Evolutionary conservation across 192 early-diverging fungal genomes (phyloP).

Genomic region (Coemansia javaensis): DNA sequence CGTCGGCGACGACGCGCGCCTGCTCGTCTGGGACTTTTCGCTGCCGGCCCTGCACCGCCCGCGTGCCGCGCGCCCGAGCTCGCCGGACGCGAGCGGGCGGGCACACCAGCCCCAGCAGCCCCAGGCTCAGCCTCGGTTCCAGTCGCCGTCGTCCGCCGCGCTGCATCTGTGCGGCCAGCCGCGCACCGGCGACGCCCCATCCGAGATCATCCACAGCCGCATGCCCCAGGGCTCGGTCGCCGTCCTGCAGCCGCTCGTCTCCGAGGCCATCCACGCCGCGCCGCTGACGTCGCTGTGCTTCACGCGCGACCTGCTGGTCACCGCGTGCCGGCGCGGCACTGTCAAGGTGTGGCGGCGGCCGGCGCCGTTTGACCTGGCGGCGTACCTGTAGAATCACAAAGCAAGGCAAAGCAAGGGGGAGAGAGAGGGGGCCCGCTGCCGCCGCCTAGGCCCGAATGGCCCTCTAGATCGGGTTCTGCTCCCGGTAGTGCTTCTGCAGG

Average conservation of each 20-base stretch:
- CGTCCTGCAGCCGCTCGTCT: conserved; percentile 66
- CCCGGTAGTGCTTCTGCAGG: conserved; percentile 81
- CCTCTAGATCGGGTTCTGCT: conserved; percentile 65
- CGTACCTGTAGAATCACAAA: conserved; percentile 1
- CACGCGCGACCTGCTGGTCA: conserved; percentile 66
- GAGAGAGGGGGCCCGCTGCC: no score
- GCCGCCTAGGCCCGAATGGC: no score
- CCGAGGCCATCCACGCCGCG: conserved; percentile 57
- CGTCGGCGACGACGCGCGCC: conserved; percentile 81
- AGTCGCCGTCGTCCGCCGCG: no score
- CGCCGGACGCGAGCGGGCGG: no score
- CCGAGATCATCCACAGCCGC: conserved; percentile 18
- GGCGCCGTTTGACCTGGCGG: conserved; percentile 11
- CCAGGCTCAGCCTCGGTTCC: no score
- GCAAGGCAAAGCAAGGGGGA: no score
- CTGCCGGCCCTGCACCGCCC: conserved; percentile 71
- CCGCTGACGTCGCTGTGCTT: conserved; percentile 62
- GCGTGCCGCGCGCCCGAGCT: no score
- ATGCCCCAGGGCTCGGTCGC: conserved; percentile 52
- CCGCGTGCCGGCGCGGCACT: conserved; percentile 66
- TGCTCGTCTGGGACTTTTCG: conserved; percentile 94
- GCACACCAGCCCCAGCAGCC: no score
- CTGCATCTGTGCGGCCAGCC: conserved; percentile 13
- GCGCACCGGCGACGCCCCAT: conserved; percentile 1
- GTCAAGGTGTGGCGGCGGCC: conserved; percentile 75